Percentiles rank a stretch among this genome's conserved stretches.
Conservation (phyloP, 345 rosid genomes). For the Eutrema heterophyllum region DNA sequence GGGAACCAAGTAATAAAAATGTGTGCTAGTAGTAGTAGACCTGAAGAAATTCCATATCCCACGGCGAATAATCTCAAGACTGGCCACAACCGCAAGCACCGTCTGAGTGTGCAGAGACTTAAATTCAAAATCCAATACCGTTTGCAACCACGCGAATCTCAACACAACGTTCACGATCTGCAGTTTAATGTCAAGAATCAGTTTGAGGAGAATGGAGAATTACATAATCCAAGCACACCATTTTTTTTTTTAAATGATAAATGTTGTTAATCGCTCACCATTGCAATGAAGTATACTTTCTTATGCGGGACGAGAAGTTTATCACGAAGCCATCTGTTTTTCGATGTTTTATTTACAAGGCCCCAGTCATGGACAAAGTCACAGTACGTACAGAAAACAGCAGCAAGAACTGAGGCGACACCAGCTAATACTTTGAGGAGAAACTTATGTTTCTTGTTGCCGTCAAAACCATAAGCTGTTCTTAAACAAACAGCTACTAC, state of each 20-base stretch:
- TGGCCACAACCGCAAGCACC: slow-evolving; percentile 31
- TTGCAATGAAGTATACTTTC: slow-evolving; percentile 55
- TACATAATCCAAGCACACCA: background rate
- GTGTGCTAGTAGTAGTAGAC: background rate
- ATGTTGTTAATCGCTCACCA: slow-evolving; percentile 43
- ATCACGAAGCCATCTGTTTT: slow-evolving; percentile 57
- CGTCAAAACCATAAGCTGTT: slow-evolving; percentile 30
- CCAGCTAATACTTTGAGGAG: slow-evolving; percentile 40
- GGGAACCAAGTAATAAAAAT: background rate
- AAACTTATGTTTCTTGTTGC: slow-evolving; percentile 3
- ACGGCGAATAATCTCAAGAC: slow-evolving; percentile 57
- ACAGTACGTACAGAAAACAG: slow-evolving; percentile 44
- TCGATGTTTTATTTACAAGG: slow-evolving; percentile 47
- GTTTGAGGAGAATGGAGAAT: background rate
- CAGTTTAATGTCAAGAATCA: background rate
- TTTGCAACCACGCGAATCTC: slow-evolving; percentile 62
- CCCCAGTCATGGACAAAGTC: slow-evolving; percentile 73
- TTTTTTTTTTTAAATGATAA: background rate
- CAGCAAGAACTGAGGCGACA: slow-evolving; percentile 43
- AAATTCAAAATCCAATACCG: slow-evolving; percentile 42
- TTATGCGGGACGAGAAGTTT: slow-evolving; percentile 50
- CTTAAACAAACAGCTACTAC: slow-evolving; percentile 47
- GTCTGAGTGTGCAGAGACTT: slow-evolving; percentile 34
- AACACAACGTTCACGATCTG: slow-evolving; percentile 49
- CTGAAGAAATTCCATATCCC: slow-evolving; percentile 77